Evolutionary conservation across 352 stramenopile genomes (phyloP).

Genomic region (Blastocystis sp.): DNA sequence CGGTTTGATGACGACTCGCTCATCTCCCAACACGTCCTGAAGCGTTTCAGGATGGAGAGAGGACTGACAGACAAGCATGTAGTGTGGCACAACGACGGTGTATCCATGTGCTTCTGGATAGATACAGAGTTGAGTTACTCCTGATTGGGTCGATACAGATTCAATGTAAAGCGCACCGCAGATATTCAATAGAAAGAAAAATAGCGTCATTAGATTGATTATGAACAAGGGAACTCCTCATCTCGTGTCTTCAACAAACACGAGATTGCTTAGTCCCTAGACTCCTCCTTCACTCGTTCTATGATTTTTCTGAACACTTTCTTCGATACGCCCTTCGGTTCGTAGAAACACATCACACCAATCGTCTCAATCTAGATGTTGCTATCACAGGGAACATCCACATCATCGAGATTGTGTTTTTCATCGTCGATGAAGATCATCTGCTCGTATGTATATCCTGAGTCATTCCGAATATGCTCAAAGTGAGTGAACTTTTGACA

Average conservation of each 20-base stretch:
- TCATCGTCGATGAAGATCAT: slow-evolving; percentile 56
- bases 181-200: background rate
- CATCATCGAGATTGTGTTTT: slow-evolving; percentile 41
- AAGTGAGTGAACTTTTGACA: slow-evolving; percentile 49
- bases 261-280: background rate
- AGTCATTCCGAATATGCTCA: slow-evolving; percentile 3
- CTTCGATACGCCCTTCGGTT: slow-evolving; percentile 36
- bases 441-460: slow-evolving; percentile 29
- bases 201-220: background rate
- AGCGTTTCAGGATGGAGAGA: background rate
- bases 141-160: background rate
- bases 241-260: slow-evolving; percentile 17
- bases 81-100: background rate
- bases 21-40: background rate
- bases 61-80: background rate
- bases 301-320: slow-evolving; percentile 51
- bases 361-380: slow-evolving; percentile 5
- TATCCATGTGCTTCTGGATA: background rate
- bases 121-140: slow-evolving; percentile 14
- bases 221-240: background rate
- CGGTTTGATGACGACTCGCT: background rate
- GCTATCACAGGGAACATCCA: background rate
- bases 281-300: background rate
- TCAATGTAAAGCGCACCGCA: background rate
- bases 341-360: slow-evolving; percentile 34